Evolutionary conservation across 2,329 filamentous ascomycete genomes (phyloP).

Genomic region (Fusarium lyarnte): DNA sequence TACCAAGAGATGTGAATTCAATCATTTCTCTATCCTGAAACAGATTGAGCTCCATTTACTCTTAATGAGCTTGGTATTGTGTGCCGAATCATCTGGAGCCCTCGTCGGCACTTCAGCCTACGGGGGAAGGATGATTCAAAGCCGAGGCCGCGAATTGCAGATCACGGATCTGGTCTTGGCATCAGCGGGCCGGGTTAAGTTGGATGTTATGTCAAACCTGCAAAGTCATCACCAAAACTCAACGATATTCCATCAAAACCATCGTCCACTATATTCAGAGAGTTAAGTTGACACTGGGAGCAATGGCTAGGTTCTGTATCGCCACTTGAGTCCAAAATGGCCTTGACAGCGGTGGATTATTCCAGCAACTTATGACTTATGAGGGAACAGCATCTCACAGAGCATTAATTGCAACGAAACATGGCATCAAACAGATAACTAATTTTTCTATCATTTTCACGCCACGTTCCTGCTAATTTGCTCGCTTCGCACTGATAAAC

Average conservation of each 20-base stretch:
- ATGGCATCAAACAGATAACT: rapidly evolving
- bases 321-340: not conserved
- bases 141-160: not conserved
- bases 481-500: rapidly evolving
- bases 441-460: not conserved
- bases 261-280: no score
- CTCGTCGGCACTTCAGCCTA: not conserved
- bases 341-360: not conserved
- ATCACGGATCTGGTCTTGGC: not conserved
- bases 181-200: no score
- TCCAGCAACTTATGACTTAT: no score
- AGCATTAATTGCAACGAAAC: not conserved
- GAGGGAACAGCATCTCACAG: no score
- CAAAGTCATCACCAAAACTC: no score
- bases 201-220: not conserved
- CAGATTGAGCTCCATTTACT: rapidly evolving
- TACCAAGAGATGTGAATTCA: rapidly evolving
- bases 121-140: no score
- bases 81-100: rapidly evolving
- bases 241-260: no score
- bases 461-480: rapidly evolving
- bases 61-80: rapidly evolving
- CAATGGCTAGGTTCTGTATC: no score
- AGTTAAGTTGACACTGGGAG: no score
- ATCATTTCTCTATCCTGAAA: rapidly evolving